Evolutionary conservation across 495 filamentous ascomycete species (phyloP).

Genomic region (Aspergillus mulundensis): DNA sequence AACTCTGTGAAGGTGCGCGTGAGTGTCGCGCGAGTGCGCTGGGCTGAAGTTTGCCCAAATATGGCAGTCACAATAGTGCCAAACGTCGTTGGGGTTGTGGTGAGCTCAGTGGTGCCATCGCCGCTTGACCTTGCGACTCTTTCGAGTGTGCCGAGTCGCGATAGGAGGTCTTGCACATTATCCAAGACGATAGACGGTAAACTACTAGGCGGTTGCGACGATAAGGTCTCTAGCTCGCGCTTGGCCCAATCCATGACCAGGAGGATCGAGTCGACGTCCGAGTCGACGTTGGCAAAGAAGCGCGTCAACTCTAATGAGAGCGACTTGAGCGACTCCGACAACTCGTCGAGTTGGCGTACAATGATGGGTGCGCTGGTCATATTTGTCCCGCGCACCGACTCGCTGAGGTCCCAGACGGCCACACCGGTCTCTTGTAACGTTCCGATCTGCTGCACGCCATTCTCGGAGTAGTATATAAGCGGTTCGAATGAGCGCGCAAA

Average conservation of each 20-base stretch:
- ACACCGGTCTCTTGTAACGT: slow-evolving; percentile 85
- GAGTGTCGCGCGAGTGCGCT: slow-evolving; percentile 74
- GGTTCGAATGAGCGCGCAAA: slow-evolving; percentile 88
- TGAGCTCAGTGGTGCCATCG: slow-evolving; percentile 37
- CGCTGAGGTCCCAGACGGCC: slow-evolving; percentile 87
- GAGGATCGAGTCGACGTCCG: slow-evolving; percentile 85
- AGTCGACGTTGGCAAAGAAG: slow-evolving; percentile 89
- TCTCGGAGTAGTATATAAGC: slow-evolving; percentile 86
- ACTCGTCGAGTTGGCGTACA: slow-evolving; percentile 73
- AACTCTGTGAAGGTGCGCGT: slow-evolving; percentile 86
- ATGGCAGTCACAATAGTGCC: slow-evolving; percentile 62
- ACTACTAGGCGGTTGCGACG: slow-evolving; percentile 47
- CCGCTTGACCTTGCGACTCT: slow-evolving; percentile 15
- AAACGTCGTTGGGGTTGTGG: slow-evolving; percentile 56
- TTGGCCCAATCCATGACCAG: slow-evolving; percentile 94
- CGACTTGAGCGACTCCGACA: slow-evolving; percentile 77
- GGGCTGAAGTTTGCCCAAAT: slow-evolving; percentile 72
- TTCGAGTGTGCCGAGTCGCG: slow-evolving; percentile 65
- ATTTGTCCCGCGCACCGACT: slow-evolving; percentile 81
- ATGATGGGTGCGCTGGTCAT: slow-evolving; percentile 85
- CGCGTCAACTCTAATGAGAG: slow-evolving; percentile 75
- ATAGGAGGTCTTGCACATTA: slow-evolving; percentile 75
- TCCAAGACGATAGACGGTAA: slow-evolving; percentile 64
- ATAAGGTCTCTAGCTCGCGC: slow-evolving; percentile 65
- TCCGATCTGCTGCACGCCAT: slow-evolving; percentile 76